Conservation (phyloP, 2,329 filamentous ascomycete species). For the Tetracladium maxilliforme region DNA sequence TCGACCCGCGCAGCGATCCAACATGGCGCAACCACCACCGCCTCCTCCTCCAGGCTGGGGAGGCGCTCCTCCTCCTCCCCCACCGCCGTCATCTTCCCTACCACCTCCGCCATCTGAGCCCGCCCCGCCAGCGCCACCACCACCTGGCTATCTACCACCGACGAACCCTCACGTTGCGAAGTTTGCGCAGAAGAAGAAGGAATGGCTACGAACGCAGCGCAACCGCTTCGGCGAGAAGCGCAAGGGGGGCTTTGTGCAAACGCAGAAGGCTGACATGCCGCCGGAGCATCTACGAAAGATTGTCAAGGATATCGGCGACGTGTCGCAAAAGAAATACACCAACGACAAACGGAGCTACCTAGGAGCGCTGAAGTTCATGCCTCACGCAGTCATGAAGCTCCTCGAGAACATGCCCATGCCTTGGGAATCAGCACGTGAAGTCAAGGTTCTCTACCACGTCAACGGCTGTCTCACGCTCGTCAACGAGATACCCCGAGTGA, state of each 20-base stretch:
- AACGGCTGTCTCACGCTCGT: constrained; percentile 95
- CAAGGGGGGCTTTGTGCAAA: constrained; percentile 91
- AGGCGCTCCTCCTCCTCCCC: constrained; percentile 24
- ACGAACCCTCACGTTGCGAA: constrained; percentile 79
- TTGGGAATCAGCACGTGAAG: constrained; percentile 91
- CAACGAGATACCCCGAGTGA: constrained; percentile 91
- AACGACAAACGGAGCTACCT: constrained; percentile 97
- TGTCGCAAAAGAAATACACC: constrained; percentile 98
- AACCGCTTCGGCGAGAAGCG: constrained; percentile 95
- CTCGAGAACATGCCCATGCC: constrained; percentile 99
- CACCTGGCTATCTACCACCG: constrained; percentile 70
- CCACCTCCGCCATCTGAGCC: too few species aligned
- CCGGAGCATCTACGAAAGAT: constrained; percentile 97
- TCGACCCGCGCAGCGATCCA: constrained; percentile 6
- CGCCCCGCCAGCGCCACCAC: constrained; percentile 52
- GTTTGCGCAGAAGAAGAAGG: constrained; percentile 96
- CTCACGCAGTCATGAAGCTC: constrained; percentile 91
- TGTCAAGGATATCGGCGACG: constrained; percentile 95
- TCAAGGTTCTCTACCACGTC: constrained; percentile 96
- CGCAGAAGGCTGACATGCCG: constrained; percentile 96
- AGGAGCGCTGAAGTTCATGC: constrained; percentile 97
- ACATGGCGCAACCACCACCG: constrained; percentile 44
- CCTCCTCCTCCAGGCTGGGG: constrained; percentile 57
- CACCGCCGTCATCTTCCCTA: too few species aligned
- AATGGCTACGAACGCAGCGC: constrained; percentile 87